Conservation (phyloP, 1,284 basidiomycete genomes). For the Mycena citricolor region DNA sequence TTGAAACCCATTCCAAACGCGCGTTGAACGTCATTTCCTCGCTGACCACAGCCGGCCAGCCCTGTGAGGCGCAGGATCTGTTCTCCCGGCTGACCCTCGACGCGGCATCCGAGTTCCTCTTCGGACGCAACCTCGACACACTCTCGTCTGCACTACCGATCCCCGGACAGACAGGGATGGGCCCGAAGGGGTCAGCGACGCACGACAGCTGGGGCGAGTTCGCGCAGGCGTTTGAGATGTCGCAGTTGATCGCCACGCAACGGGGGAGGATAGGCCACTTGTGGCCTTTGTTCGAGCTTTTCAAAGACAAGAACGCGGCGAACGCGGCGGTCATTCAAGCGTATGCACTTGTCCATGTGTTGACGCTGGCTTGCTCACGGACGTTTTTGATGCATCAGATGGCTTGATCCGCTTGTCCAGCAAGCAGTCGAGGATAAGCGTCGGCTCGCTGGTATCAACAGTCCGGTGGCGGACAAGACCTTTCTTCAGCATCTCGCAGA, state of each 20-base stretch:
- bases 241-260: conserved; percentile 54
- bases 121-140: conserved; percentile 62
- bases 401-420: conserved; percentile 62
- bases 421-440: conserved; percentile 49
- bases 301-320: conserved; percentile 53
- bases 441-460: conserved; percentile 37
- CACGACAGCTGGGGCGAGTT: conserved; percentile 63
- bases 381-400: conserved; percentile 29
- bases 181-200: conserved; percentile 60
- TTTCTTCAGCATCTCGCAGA: conserved; percentile 69
- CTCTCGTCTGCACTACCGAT: conserved; percentile 54
- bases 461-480: conserved; percentile 51
- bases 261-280: conserved; percentile 56
- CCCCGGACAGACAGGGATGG: conserved; percentile 44
- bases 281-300: conserved; percentile 69
- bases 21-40: conserved; percentile 51
- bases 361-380: not conserved
- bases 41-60: conserved; percentile 35
- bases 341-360: conserved; percentile 3
- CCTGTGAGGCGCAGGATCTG: conserved; percentile 67
- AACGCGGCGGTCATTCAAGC: conserved; percentile 51
- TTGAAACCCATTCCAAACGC: conserved; percentile 52
- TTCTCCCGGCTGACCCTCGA: conserved; percentile 70
- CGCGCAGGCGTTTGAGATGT: conserved; percentile 60
- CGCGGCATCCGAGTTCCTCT: conserved; percentile 68